Base-by-base conservation (phyloP, 2,329 filamentous ascomycete genomes). In the Penicillium sp. region DNA sequence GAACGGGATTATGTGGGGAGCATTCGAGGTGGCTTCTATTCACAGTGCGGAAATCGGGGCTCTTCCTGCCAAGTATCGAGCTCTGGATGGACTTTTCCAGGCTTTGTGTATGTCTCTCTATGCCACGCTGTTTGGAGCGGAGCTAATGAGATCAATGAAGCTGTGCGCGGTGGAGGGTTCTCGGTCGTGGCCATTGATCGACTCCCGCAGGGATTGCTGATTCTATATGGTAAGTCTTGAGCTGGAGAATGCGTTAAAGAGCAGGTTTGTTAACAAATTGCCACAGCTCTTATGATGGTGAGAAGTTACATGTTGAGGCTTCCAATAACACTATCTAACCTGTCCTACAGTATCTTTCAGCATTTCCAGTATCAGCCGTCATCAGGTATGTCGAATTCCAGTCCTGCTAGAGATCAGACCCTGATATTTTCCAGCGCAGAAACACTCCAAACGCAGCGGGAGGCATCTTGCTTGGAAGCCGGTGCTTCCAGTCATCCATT, bases 21-120 rank as follows among this genome's bases (percentile, higher is more conserved):
- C 74, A 1, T 86, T 86, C 47, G 80, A 84, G 59, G 62, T 85
- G 5, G 67, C 86, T 3, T 81, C 84, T 35, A 70, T 84, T 23
- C 75, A 76, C 2, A 83, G 84, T 47, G 60, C 71, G 1, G 69
- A 70, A 2, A 68, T 84, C 1, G 68, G 75, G 14, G 56, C 59
- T 3, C 72, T 83, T 9, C 74, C 78, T 0, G 53, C 67, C 0
- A 72, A 73, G 0, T 74, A 74, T 11, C 73, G 81, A 1, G 68
- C 80, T 3, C 65, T 86, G 15, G 81, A 82, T 48, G 82, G 82
- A 0, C 67, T 85, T 4, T 86, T 86, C 53, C 55, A 56, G 68
- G 79, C 80, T 38, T 73, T 84, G 7, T 74, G 81, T 60, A 35
- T 27, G 45, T 36, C n/a, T n/a, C n/a, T n/a, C n/a, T n/a, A n/a